These are phyloP conservation scores for Suillus sp. DNA, from an alignment of 768 basidiomycete species.

Conservation along the genomic window DNA sequence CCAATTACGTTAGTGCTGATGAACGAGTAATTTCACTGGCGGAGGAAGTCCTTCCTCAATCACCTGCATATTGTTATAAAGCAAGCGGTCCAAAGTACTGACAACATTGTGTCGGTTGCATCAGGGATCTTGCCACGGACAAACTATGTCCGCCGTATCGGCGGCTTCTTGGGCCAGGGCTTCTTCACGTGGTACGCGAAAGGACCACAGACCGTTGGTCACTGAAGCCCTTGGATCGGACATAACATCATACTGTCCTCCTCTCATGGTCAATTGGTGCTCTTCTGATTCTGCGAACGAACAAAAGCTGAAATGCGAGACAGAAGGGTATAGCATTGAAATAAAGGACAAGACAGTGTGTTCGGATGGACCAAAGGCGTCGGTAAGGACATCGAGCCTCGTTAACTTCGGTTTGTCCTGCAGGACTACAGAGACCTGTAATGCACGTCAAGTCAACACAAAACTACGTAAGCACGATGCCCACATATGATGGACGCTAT, in stretches of 20 bases:
- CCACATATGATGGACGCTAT: not conserved
- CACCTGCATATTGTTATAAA: slow-evolving; percentile 39
- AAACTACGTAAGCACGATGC: not conserved
- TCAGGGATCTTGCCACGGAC: slow-evolving; percentile 46
- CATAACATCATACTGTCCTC: slow-evolving; percentile 67
- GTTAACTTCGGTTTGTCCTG: not conserved
- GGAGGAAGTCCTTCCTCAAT: slow-evolving; percentile 55
- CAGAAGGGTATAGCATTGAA: not conserved
- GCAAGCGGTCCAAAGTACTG: slow-evolving; percentile 11
- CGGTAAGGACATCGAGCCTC: not conserved
- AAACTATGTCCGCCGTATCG: slow-evolving; percentile 54
- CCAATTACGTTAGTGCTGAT: slow-evolving; percentile 86
- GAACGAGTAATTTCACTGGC: slow-evolving; percentile 51
- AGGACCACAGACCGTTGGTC: slow-evolving; percentile 46
- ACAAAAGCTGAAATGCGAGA: not conserved
- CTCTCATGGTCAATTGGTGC: slow-evolving; percentile 80
- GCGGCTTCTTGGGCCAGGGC: slow-evolving; percentile 56
- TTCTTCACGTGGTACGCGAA: slow-evolving; percentile 41
- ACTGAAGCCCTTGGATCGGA: slow-evolving; percentile 50
- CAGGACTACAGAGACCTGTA: not conserved
- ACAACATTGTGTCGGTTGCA: slow-evolving; percentile 27
- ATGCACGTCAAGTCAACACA: not conserved
- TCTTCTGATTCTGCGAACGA: not conserved
- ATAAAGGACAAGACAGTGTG: not conserved
- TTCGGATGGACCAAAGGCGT: not conserved